These are phyloP conservation scores for Tieghemostelium lacteum DNA, from an alignment of 78 protist genomes.

Conservation along the genomic window DNA sequence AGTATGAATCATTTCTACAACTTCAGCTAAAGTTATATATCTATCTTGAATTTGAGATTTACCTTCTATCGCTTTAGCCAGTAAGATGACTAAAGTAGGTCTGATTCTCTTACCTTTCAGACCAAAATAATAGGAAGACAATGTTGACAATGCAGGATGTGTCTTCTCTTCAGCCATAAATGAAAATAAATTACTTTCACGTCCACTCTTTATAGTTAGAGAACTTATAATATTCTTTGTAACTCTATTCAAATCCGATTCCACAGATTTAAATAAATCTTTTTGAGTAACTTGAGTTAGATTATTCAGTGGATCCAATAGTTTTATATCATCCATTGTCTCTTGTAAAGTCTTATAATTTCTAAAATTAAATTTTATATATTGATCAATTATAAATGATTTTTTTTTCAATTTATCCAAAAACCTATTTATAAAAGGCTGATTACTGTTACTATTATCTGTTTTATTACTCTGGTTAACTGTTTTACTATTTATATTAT, in stretches of 20 bases:
- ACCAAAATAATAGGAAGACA: slow-evolving; percentile 50
- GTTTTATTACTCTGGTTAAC: no score
- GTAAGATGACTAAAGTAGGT: slow-evolving; percentile 38
- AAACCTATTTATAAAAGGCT: slow-evolving; percentile 10
- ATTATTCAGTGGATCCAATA: slow-evolving; percentile 37
- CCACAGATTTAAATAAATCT: slow-evolving; percentile 52
- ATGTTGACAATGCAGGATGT: slow-evolving; percentile 19
- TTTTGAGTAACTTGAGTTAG: not conserved
- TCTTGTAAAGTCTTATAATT: not conserved
- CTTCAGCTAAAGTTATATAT: slow-evolving; percentile 89
- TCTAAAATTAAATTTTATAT: not conserved
- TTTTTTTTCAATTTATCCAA: slow-evolving; percentile 59
- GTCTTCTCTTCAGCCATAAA: slow-evolving; percentile 2
- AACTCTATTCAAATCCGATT: slow-evolving; percentile 17
- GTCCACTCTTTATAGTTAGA: slow-evolving; percentile 19
- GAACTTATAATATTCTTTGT: slow-evolving; percentile 41
- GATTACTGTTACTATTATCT: no score
- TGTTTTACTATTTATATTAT: no score
- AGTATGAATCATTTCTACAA: slow-evolving; percentile 96
- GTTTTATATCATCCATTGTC: not conserved
- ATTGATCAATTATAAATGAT: slow-evolving; percentile 36
- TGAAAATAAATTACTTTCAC: not conserved
- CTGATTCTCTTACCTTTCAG: slow-evolving; percentile 63
- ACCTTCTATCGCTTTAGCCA: slow-evolving; percentile 3
- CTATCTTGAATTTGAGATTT: not conserved